These are phyloP conservation scores for Tribonema minus DNA, from an alignment of 108 stramenopile genomes.

Conservation along the genomic window DNA sequence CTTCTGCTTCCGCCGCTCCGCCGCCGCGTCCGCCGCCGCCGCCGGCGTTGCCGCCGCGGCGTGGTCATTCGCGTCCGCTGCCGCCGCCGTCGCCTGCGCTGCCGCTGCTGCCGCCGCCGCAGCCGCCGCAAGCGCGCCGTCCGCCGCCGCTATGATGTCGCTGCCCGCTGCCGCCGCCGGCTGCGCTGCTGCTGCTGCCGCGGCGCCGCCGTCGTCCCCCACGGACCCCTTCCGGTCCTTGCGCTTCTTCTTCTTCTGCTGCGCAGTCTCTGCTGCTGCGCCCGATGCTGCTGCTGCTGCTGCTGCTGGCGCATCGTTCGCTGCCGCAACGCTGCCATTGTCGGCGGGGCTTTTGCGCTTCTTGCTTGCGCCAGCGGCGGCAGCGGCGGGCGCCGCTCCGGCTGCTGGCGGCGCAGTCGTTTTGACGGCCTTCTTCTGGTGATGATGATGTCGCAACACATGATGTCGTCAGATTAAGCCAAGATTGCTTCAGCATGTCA, in stretches of 20 bases:
- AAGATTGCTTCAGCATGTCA: too few relatives aligned
- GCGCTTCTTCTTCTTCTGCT: background rate
- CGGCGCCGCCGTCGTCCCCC: background rate
- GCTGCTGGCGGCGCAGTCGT: background rate
- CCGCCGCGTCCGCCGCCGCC: background rate
- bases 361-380: background rate
- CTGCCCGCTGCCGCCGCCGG: background rate
- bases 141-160: background rate
- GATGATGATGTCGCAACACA: too few relatives aligned
- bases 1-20: background rate
- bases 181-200: background rate
- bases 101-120: background rate
- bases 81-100: background rate
- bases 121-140: background rate
- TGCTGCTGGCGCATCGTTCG: background rate
- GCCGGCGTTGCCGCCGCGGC: background rate
- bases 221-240: background rate
- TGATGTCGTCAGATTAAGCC: too few relatives aligned
- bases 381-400: background rate
- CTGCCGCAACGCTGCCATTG: background rate
- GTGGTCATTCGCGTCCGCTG: too few relatives aligned
- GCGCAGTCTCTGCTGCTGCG: background rate
- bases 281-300: background rate
- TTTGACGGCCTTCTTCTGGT: too few relatives aligned
- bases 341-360: background rate